Evolutionary conservation across 2,329 filamentous ascomycete species (phyloP), one percentile per base, ranked within the genome.

Genomic region (Orbilia brochopaga): DNA sequence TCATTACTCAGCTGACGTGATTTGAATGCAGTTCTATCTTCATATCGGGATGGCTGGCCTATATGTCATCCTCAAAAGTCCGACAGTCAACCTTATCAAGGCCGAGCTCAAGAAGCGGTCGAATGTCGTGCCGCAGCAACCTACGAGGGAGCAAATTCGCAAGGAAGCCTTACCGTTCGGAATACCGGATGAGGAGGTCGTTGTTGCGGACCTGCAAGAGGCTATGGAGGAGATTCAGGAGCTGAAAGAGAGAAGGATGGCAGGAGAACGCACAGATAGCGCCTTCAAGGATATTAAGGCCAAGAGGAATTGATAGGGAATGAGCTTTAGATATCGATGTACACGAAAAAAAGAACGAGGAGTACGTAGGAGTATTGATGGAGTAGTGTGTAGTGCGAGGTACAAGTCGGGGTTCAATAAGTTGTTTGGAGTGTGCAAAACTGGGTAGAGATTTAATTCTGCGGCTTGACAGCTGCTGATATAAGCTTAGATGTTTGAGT

Each of bases 61-160:
- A 17, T 85, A 92, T 64, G 85, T 82, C 6, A 89, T 96, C 81
- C 96, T 97, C 78, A 85, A 87, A 44, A 91, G 90, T 0, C 91
- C 91, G 0, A 89, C 86, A 1, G 95, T 92, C 79, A 79, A 81
- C 2, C 76, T 79, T 17, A 23, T 72, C 48, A 63, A 72, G 32
- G 11, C 60, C 1, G 30, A 72, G 17, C 48, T 65, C 40, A 65
- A 64, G 40, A 65, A 65, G 37, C 44, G 67, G 42, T 60, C 64
- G 6, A 40, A n/a, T n/a, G 55, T 8, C 1, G 23, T 24, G 2
- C 55, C 60, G 17, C 24, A 44, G 2, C 51, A 65, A 23, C 67
- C 51, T 2, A 65, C 60, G 0, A 64, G 59, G 13, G 67, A 65
- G 10, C 60, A 65, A 44, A 40, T 65, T 17, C 67, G 60, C n/a